Conservation (phyloP, 2,329 filamentous ascomycete species). For the Calonectria pseudoreteaudii region DNA sequence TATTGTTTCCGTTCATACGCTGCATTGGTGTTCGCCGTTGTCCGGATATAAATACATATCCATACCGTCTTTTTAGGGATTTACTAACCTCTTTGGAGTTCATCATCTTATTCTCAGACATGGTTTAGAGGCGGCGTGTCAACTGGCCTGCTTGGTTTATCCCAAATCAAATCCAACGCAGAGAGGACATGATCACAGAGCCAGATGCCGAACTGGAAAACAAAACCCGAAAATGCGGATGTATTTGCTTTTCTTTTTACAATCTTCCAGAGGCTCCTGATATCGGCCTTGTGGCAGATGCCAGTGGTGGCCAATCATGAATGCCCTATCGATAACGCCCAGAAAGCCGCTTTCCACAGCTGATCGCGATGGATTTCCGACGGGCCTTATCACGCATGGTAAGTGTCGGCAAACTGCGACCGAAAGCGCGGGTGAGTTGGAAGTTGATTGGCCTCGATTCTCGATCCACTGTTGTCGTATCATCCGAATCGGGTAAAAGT, state of each 20-base stretch:
- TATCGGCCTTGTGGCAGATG: background rate
- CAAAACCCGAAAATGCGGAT: background rate
- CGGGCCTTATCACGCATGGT: background rate
- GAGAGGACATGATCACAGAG: background rate
- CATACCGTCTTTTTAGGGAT: too few species aligned
- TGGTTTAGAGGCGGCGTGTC: background rate
- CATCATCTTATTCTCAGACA: too few species aligned
- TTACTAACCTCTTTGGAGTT: background rate
- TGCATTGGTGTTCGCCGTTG: too few species aligned
- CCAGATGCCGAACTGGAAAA: background rate
- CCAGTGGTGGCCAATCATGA: background rate
- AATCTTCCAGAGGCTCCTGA: background rate
- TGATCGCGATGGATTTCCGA: background rate
- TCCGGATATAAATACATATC: too few species aligned
- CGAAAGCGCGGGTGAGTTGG: background rate
- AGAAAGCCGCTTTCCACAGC: background rate
- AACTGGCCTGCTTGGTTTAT: background rate
- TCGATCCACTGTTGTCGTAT: background rate
- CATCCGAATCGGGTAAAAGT: background rate
- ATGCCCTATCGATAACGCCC: background rate
- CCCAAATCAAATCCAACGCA: accelerated
- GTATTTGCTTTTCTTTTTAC: background rate
- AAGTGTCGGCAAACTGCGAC: background rate
- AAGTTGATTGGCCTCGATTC: background rate
- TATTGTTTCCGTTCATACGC: too few species aligned